phyloP scores from a whole-genome alignment of 495 filamentous ascomycete species.

The Polyplosphaeria fusca region DNA sequence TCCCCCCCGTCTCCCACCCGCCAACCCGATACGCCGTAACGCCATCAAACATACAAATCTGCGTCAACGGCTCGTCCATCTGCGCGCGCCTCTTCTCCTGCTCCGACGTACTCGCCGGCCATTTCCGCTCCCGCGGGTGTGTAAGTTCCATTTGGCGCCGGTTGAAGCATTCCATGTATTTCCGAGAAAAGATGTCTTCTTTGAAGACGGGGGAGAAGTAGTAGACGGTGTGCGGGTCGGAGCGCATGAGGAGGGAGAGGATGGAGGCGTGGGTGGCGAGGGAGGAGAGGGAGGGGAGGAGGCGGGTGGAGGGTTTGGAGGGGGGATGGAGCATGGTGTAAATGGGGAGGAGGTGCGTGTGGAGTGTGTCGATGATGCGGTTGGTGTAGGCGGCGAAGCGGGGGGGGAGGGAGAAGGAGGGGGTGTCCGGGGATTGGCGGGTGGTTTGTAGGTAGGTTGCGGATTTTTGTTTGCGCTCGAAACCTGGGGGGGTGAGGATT shows the following conservation, averaged over 20 bases:
- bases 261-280: constrained; percentile 13
- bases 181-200: constrained; percentile 18
- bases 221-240: constrained; percentile 25
- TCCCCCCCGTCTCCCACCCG: constrained; percentile 17
- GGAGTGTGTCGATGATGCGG: not conserved
- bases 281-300: constrained; percentile 2
- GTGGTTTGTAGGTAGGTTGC: constrained; percentile 1
- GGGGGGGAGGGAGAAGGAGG: constrained; percentile 5
- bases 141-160: not conserved
- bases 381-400: constrained; percentile 12
- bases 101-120: not conserved
- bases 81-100: constrained; percentile 7
- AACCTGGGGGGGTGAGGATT: constrained; percentile 8
- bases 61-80: constrained; percentile 10
- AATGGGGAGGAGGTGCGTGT: constrained; percentile 15
- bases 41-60: constrained; percentile 13
- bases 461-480: constrained; percentile 12
- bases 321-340: not conserved
- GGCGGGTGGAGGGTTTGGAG: not conserved
- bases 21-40: constrained; percentile 26
- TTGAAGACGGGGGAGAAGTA: constrained; percentile 23
- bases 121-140: constrained; percentile 6
- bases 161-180: constrained; percentile 26
- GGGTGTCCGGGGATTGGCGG: not conserved
- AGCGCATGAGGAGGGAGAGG: constrained; percentile 17